phyloP scores from a whole-genome alignment of 2,329 filamentous ascomycete genomes.

The Scolecobasidium constrictum region DNA sequence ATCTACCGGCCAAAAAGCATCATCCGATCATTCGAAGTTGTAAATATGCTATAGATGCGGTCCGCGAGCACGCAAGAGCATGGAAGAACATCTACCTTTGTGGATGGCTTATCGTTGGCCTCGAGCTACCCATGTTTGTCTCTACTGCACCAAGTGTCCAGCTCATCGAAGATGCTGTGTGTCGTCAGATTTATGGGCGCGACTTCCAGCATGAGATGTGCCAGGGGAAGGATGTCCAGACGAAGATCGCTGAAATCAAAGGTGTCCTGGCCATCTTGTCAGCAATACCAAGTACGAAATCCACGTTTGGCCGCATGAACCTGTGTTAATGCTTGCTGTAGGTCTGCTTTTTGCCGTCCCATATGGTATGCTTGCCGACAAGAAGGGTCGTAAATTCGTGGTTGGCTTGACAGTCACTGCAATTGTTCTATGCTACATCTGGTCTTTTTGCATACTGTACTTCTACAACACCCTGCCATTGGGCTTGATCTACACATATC shows the following conservation, averaged over 20 bases:
- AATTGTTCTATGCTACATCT: not conserved
- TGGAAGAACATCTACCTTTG: not conserved
- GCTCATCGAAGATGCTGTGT: not conserved
- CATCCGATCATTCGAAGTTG: no score
- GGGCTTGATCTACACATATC: not conserved
- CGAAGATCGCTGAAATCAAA: not conserved
- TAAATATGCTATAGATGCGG: no score
- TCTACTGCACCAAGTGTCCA: not conserved
- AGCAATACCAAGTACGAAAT: not conserved
- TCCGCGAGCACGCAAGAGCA: not conserved
- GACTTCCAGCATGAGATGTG: not conserved
- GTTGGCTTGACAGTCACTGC: not conserved
- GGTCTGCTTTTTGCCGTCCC: not conserved
- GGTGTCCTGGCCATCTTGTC: not conserved
- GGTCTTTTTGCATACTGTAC: not conserved
- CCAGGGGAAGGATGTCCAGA: not conserved
- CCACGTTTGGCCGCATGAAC: not conserved
- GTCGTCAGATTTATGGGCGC: not conserved
- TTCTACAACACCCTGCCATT: conserved; percentile 2
- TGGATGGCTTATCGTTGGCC: not conserved
- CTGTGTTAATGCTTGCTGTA: not conserved
- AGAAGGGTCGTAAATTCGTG: not conserved
- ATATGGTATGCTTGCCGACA: not conserved
- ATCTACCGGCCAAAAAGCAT: no score
- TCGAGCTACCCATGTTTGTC: not conserved